phyloP scores from a whole-genome alignment of 2,329 filamentous ascomycete species.

The Trichothecium roseum region DNA sequence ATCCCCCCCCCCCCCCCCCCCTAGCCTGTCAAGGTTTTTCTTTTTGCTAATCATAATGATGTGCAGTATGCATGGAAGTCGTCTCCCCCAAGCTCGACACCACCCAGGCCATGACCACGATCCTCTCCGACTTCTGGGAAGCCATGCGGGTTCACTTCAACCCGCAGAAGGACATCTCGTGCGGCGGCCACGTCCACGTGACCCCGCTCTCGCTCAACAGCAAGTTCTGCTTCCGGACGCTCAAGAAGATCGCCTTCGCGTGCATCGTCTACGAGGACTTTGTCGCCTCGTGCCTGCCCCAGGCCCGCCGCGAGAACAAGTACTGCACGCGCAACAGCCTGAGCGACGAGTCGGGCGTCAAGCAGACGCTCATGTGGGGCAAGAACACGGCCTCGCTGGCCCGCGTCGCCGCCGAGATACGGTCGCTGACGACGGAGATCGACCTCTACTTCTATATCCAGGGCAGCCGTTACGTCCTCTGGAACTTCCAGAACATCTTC shows the following conservation, averaged over 20 bases:
- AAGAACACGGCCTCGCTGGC: constrained; percentile 14
- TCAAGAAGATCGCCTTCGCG: constrained; percentile 27
- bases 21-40: too few relatives aligned
- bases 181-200: constrained; percentile 29
- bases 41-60: not conserved
- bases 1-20: too few relatives aligned
- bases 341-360: constrained; percentile 19
- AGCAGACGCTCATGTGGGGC: constrained; percentile 15
- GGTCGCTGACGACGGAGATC: constrained; percentile 12
- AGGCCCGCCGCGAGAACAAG: constrained; percentile 21
- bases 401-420: constrained; percentile 19
- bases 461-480: constrained; percentile 26
- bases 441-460: constrained; percentile 27
- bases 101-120: constrained; percentile 17
- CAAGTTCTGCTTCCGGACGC: constrained; percentile 22
- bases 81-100: constrained; percentile 27
- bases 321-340: constrained; percentile 23
- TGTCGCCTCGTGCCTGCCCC: constrained; percentile 19
- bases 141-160: constrained; percentile 30
- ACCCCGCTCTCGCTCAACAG: constrained; percentile 21
- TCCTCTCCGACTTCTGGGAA: constrained; percentile 29
- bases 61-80: constrained; percentile 28
- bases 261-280: constrained; percentile 23
- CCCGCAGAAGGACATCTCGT: constrained; percentile 21
- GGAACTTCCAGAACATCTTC: constrained; percentile 30